A percentile compares a stretch with the other conserved stretches of the same genome.
Evolutionary conservation across 2,329 filamentous ascomycete species (phyloP).

Genomic region (Didymella pinodella): DNA sequence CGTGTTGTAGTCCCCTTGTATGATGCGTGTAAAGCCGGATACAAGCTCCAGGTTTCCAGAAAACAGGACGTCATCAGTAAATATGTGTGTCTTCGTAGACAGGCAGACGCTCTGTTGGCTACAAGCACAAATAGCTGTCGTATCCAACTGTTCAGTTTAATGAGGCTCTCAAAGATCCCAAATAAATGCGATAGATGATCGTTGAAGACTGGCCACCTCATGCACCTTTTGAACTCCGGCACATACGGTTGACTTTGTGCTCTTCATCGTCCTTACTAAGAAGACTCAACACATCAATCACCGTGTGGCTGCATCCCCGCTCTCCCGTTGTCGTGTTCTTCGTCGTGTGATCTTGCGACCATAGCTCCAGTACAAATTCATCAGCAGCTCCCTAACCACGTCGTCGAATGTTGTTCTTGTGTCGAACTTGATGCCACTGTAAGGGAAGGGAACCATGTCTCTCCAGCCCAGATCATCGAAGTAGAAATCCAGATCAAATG

Average conservation of each 20-base stretch:
- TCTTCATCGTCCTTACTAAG: neutral
- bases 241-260: neutral
- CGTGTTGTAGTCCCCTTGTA: too few species aligned
- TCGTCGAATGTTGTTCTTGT: conserved; percentile 34
- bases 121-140: too few species aligned
- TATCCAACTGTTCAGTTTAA: too few species aligned
- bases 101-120: too few species aligned
- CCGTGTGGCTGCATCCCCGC: neutral
- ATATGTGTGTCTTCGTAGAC: too few species aligned
- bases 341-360: conserved; percentile 43
- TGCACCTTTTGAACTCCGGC: too few species aligned
- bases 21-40: too few species aligned
- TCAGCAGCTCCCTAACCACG: conserved; percentile 40
- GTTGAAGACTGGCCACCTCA: too few species aligned
- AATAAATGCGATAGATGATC: too few species aligned
- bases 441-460: conserved; percentile 46
- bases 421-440: conserved; percentile 46
- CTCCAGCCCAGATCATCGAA: conserved; percentile 38
- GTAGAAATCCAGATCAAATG: conserved; percentile 47
- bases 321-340: conserved; percentile 18
- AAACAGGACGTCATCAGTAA: too few species aligned
- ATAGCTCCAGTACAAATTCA: conserved; percentile 44
- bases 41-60: too few species aligned
- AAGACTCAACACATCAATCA: neutral
- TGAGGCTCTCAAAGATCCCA: too few species aligned